Base-by-base conservation (phyloP, 1,284 basidiomycete genomes). In the Sporisorium sorghi region DNA sequence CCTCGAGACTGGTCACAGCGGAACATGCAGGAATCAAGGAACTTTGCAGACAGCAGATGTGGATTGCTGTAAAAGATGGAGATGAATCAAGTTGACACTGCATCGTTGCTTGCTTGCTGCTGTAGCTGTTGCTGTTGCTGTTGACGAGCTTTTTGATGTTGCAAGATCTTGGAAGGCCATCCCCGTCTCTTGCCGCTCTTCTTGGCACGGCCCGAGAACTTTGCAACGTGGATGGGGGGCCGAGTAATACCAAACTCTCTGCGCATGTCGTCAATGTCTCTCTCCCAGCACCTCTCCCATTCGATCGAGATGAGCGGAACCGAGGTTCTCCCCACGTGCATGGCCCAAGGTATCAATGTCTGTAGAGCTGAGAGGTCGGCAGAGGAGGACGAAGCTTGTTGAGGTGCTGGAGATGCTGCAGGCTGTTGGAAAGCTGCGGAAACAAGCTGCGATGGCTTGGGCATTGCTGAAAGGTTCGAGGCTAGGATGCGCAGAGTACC, bases 241-340 rank as follows among this genome's bases (percentile, higher is more conserved):
- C 61, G 49, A 44, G 79, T 49, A 59, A 82, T 95, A n/a, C 93
- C 92, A 19, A 96, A 86, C 81, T 94, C 92, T 67, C 85, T 87
- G 85, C 92, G 91, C 85, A 97, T 87, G 58, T 93, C 91, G 2
- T 89, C 89, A 5, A 96, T 86, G 60, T 92, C 88, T 85, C 93
- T 90, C 59, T 90, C 90, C 95, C 95, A 99, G 64, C 94, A 87
- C 84, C 93, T 88, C 86, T 99, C 96, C 97, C 96, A 99, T 80
- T 95, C 94, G 9, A 99, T 91, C 0, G 91, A 91, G 61, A 98
- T 92, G 62, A 99, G 85, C 76, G 91, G 92, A 1, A 86, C 85
- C 28, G 91, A 88, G 52, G 87, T 88, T 26, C 90, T 89, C 1
- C 93, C 94, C 64, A 91, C 92, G 62, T 90, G 89, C 57, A 95